phyloP scores from a whole-genome alignment of 2,329 filamentous ascomycete species.

The Berkeleyomyces rouxiae region DNA sequence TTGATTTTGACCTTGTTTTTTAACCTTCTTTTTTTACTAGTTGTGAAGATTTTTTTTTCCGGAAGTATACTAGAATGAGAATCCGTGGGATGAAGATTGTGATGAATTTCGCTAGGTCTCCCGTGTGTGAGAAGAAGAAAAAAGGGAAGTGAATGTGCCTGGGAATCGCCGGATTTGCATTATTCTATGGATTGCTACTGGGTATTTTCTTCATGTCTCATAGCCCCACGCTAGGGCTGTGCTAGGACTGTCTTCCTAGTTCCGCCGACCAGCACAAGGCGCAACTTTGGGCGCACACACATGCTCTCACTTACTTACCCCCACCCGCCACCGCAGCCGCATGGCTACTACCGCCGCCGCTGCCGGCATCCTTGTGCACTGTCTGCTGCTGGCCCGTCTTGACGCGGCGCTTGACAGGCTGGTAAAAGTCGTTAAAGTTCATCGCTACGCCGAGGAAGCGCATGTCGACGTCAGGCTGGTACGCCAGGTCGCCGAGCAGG shows the following conservation, averaged over 20 bases:
- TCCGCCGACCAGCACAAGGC: no score
- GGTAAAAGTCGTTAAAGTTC: constrained; percentile 98
- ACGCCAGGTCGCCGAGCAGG: constrained; percentile 74
- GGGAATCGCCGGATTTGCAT: no score
- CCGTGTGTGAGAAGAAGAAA: no score
- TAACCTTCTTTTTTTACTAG: neutral
- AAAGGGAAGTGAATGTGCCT: no score
- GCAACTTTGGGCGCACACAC: no score
- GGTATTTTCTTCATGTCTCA: neutral
- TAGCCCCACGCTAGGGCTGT: no score
- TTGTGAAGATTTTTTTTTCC: neutral
- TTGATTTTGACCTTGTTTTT: neutral
- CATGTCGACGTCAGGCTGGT: constrained; percentile 90
- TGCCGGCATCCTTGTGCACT: constrained; percentile 6
- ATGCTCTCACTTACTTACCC: no score
- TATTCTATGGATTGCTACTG: no score
- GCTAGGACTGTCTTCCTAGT: no score
- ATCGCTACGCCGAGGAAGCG: constrained; percentile 90
- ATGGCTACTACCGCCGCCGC: neutral
- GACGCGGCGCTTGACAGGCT: constrained; percentile 52
- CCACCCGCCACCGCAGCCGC: no score
- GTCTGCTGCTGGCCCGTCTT: constrained; percentile 20
- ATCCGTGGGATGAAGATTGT: neutral
- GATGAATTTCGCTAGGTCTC: no score
- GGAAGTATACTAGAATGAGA: neutral